Percentiles rank a stretch among this genome's conserved stretches.
These are phyloP conservation scores for Erysimum pusillum DNA, from an alignment of 441 rosid genomes.

Conservation along the genomic window DNA sequence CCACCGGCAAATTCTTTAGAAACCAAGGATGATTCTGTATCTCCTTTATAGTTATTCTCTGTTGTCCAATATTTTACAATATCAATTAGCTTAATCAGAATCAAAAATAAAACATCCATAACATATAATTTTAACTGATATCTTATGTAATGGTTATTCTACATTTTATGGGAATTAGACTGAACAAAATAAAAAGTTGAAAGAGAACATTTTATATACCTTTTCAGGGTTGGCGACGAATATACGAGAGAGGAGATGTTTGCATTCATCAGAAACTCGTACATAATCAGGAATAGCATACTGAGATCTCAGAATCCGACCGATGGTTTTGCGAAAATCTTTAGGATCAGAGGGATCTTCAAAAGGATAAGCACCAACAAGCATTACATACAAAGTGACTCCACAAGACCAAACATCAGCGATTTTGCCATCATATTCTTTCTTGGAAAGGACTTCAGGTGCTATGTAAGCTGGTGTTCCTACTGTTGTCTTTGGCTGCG, in stretches of 20 bases:
- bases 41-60: slow-evolving; percentile 68
- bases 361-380: slow-evolving; percentile 50
- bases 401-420: slow-evolving; percentile 54
- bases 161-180: no score
- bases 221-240: slow-evolving; percentile 45
- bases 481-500: slow-evolving; percentile 76
- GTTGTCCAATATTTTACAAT: slow-evolving; percentile 3
- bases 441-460: slow-evolving; percentile 68
- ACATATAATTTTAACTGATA: no score
- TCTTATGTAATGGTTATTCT: no score
- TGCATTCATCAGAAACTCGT: slow-evolving; percentile 38
- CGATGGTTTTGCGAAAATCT: slow-evolving; percentile 42
- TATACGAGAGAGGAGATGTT: slow-evolving; percentile 43
- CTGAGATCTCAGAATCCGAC: slow-evolving; percentile 42
- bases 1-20: slow-evolving; percentile 79
- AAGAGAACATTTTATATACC: slow-evolving; percentile 19
- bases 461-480: slow-evolving; percentile 86
- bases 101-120: background rate
- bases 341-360: slow-evolving; percentile 48
- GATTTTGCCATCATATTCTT: slow-evolving; percentile 71
- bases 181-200: background rate
- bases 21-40: slow-evolving; percentile 74
- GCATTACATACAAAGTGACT: slow-evolving; percentile 49
- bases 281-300: slow-evolving; percentile 46
- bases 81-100: background rate